Evolutionary conservation across 1,284 basidiomycete genomes (phyloP), one percentile per base, ranked within the genome.

Genomic region (Ceratorhiza oryzae-sativae): DNA sequence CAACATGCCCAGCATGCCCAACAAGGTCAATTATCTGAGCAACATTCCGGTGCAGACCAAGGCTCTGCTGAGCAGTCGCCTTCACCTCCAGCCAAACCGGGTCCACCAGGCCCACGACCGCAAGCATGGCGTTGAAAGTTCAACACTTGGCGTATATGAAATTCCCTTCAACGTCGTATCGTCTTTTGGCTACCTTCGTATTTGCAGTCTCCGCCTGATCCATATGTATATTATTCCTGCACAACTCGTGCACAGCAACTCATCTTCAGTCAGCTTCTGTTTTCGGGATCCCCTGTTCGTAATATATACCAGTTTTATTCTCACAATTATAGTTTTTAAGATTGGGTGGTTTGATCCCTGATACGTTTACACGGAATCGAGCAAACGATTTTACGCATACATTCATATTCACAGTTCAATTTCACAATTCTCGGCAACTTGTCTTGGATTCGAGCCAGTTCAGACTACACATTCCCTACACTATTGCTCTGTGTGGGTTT

Each of bases 1-100:
- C 60, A 67, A n/a, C 62, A 53, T 36, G n/a, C 62, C 30, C 49
- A n/a, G n/a, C n/a, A n/a, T 20, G 60, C 45, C 20, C 60, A 67
- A n/a, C 62, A 53, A 41, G n/a, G 48, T 42, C 49, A 55, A 30
- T 23, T n/a, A 39, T 15, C 36, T 5, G 34, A 60, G 10, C 36
- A 51, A 51, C 45, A 48, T 39, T 45, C 45, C 20, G 46, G 46
- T 27, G 34, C 36, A 32, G 41, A 42, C n/a, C 20, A 60, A 27
- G 23, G 2, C 20, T 25, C 58, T 60, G 58, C 58, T 45, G 58
- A 41, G 27, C 62, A 67, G 62, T 34, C 62, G 4, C 62, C 46
- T 27, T 9, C 49, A 5, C 46, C 30, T 12, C 48, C 62, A 15
- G 25, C 62, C 23, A 67, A 67, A 30, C 32, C 49, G 8, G 36